Conservation (phyloP, 202 grass and related monocot species). For the Dendrocalamus latiflorus region DNA sequence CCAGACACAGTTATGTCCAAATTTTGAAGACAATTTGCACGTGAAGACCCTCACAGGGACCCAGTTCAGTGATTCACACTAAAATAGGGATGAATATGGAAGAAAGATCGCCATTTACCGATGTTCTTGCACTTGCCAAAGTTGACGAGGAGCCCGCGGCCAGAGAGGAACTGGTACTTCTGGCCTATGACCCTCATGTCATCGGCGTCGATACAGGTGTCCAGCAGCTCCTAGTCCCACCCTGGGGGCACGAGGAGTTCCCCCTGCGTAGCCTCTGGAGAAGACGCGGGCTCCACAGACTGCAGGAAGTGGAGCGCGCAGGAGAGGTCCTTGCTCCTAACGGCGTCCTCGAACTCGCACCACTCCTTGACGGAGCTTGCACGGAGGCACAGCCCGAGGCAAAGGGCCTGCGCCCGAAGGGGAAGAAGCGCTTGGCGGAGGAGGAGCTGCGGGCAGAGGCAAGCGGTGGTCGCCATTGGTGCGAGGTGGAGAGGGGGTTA, state of each 20-base stretch:
- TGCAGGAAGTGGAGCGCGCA: constrained; percentile 79
- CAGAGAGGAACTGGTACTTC: too few species aligned
- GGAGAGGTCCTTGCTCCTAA: constrained; percentile 76
- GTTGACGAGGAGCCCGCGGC: constrained; percentile 50
- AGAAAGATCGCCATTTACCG: constrained; percentile 27
- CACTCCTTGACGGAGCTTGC: constrained; percentile 65
- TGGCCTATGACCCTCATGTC: too few species aligned
- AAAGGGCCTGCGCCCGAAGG: too few species aligned
- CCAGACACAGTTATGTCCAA: background rate
- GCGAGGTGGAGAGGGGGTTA: too few species aligned
- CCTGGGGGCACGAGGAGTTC: constrained; percentile 26
- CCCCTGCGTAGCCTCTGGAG: background rate
- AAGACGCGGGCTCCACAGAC: constrained; percentile 45
- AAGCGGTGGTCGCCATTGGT: too few species aligned
- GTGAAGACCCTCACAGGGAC: background rate
- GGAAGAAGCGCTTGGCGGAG: too few species aligned
- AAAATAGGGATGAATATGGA: background rate
- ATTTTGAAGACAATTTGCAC: background rate
- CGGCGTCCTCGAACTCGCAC: constrained; percentile 89
- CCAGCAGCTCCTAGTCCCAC: too few species aligned
- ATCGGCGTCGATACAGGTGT: too few species aligned
- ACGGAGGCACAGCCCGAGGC: background rate
- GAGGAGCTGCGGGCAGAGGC: background rate
- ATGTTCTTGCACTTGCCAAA: constrained; percentile 84
- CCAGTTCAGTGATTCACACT: background rate